A percentile compares a stretch with the other conserved stretches of the same genome.
These are phyloP conservation scores for Aureobasidium sp. DNA, from an alignment of 2,329 filamentous ascomycete genomes.

Conservation along the genomic window DNA sequence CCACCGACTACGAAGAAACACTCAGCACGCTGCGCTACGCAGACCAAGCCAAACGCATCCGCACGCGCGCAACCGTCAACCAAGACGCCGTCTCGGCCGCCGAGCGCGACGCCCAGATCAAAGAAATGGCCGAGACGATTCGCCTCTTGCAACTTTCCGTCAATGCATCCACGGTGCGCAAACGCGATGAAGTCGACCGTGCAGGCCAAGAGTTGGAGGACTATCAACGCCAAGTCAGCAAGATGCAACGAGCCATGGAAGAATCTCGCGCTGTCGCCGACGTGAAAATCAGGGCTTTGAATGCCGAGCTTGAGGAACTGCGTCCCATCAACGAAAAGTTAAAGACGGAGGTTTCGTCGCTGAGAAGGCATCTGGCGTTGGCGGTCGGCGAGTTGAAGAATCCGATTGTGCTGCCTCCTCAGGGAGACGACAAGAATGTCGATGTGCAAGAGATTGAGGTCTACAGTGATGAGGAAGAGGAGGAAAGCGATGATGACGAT, in stretches of 20 bases:
- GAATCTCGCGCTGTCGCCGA: constrained; percentile 85
- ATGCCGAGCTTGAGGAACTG: constrained; percentile 42
- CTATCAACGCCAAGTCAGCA: constrained; percentile 82
- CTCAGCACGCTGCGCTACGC: constrained; percentile 93
- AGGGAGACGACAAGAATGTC: constrained; percentile 28
- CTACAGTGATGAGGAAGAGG: constrained; percentile 45
- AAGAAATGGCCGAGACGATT: constrained; percentile 93
- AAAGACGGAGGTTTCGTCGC: constrained; percentile 67
- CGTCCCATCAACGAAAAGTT: constrained; percentile 52
- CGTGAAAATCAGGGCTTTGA: constrained; percentile 84
- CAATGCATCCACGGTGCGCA: constrained; percentile 51
- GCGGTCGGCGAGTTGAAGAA: constrained; percentile 83
- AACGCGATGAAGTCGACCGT: constrained; percentile 64
- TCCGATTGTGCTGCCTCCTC: constrained; percentile 61
- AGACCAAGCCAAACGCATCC: constrained; percentile 95
- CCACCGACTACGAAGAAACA: constrained; percentile 94
- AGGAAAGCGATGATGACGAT: constrained; percentile 50
- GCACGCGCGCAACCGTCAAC: constrained; percentile 89
- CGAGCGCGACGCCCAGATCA: constrained; percentile 88
- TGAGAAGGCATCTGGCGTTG: constrained; percentile 80
- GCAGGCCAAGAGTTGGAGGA: constrained; percentile 84
- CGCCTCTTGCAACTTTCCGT: constrained; percentile 72
- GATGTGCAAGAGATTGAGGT: constrained; percentile 19
- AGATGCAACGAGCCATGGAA: constrained; percentile 94
- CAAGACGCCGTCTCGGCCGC: constrained; percentile 89